Conservation (phyloP, 129 eudicot genomes). For the Escallonia rubra region DNA sequence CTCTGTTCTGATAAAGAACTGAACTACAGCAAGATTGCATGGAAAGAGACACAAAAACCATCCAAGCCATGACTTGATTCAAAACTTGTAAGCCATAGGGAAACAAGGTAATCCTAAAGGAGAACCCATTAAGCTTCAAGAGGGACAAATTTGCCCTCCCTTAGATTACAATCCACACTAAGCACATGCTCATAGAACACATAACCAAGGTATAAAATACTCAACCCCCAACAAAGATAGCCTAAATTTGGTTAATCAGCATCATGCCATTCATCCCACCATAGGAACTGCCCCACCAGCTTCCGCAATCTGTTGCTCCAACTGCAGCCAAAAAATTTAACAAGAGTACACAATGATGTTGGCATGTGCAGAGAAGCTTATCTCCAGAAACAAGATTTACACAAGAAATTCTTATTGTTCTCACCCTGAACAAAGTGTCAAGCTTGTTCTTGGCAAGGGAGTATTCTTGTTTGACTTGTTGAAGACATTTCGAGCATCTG, state of each 20-base stretch:
- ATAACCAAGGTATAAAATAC: not conserved
- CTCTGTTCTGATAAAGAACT: too few relatives aligned
- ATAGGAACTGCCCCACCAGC: constrained; percentile 73
- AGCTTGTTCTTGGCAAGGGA: constrained; percentile 65
- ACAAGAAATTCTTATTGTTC: not conserved
- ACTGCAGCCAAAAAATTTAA: constrained; percentile 26
- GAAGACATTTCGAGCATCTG: constrained; percentile 65
- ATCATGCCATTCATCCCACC: constrained; percentile 17
- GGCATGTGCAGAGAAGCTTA: too few relatives aligned
- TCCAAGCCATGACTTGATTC: too few relatives aligned
- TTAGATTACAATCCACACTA: constrained; percentile 5
- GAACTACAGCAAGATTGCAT: too few relatives aligned
- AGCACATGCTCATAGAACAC: constrained; percentile 8
- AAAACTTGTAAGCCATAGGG: too few relatives aligned
- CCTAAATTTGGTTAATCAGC: too few relatives aligned
- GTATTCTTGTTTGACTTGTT: constrained; percentile 64
- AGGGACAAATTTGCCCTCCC: constrained; percentile 6
- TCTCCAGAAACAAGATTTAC: not conserved
- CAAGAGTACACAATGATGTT: not conserved
- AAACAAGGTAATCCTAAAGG: too few relatives aligned
- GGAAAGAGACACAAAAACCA: too few relatives aligned
- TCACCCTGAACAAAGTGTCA: constrained; percentile 63
- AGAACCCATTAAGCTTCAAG: too few relatives aligned
- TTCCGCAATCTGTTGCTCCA: constrained; percentile 70
- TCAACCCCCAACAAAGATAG: too few relatives aligned